Conservation (phyloP, 768 basidiomycete genomes). For the Mycena filopes region DNA sequence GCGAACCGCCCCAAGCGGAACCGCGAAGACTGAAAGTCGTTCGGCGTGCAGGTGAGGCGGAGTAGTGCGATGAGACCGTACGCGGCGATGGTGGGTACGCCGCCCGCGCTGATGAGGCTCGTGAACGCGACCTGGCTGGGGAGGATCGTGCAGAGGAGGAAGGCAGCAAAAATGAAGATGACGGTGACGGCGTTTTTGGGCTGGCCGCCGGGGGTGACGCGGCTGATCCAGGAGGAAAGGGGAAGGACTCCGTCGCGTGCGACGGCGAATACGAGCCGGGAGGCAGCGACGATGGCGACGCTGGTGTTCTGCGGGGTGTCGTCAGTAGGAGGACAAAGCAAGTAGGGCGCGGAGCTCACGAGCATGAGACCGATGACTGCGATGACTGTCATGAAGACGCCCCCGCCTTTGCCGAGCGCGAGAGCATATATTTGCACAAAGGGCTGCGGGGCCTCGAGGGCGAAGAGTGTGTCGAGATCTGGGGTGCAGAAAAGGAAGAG, state of each 20-base stretch:
- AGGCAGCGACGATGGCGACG: constrained; percentile 88
- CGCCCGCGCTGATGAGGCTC: constrained; percentile 88
- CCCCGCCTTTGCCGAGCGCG: constrained; percentile 81
- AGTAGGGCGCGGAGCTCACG: constrained; percentile 53
- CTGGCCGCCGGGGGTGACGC: constrained; percentile 75
- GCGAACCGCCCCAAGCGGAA: constrained; percentile 77
- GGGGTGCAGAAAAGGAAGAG: constrained; percentile 89
- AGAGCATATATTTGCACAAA: constrained; percentile 90
- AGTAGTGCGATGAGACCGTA: constrained; percentile 86
- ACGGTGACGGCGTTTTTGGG: constrained; percentile 89
- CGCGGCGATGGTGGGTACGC: constrained; percentile 87
- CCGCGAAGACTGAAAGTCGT: constrained; percentile 76
- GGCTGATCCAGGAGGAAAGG: constrained; percentile 83
- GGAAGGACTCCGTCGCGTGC: constrained; percentile 95
- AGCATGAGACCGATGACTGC: constrained; percentile 88
- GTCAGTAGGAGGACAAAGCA: constrained; percentile 6
- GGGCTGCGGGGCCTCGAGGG: constrained; percentile 86
- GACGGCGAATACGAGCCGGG: constrained; percentile 89
- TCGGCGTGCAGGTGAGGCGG: constrained; percentile 80
- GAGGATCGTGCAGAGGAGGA: constrained; percentile 86
- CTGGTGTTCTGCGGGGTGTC: constrained; percentile 74
- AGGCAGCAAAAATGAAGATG: constrained; percentile 82
- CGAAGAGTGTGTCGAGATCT: constrained; percentile 78
- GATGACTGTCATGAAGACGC: constrained; percentile 88
- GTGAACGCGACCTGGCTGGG: constrained; percentile 94